Conservation (phyloP, 129 eudicot genomes). For the Ambrosia trifida region DNA sequence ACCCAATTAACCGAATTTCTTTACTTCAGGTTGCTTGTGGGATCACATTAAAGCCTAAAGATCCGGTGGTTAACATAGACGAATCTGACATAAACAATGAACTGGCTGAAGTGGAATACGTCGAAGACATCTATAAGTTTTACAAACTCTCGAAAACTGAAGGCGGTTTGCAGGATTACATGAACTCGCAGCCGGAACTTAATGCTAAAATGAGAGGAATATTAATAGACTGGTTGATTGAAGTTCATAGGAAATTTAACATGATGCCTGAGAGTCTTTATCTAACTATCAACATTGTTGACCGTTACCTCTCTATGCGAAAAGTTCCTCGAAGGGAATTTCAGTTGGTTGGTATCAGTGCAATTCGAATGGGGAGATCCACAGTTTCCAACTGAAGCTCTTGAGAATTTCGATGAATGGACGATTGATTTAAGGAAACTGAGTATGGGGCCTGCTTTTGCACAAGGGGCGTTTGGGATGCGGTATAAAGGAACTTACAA, state of each 20-base stretch:
- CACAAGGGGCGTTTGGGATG: slow-evolving; percentile 95
- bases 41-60: slow-evolving; percentile 50
- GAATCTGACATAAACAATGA: slow-evolving; percentile 63
- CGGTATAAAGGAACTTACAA: slow-evolving; percentile 82
- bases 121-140: slow-evolving; percentile 81
- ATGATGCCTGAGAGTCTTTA: slow-evolving; percentile 76
- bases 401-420: slow-evolving; percentile 86
- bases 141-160: slow-evolving; percentile 77
- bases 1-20: not conserved
- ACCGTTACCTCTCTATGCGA: slow-evolving; percentile 61
- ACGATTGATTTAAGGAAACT: slow-evolving; percentile 78
- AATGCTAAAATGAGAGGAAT: slow-evolving; percentile 78
- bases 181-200: slow-evolving; percentile 62
- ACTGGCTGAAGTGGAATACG: slow-evolving; percentile 78
- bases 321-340: slow-evolving; percentile 68
- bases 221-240: slow-evolving; percentile 82
- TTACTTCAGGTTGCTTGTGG: slow-evolving; percentile 70
- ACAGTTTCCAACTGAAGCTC: slow-evolving; percentile 66
- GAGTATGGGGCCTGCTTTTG: slow-evolving; percentile 86
- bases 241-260: slow-evolving; percentile 83
- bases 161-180: slow-evolving; percentile 58
- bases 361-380: too few relatives aligned
- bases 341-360: slow-evolving; percentile 78
- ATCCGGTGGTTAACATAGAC: slow-evolving; percentile 59
- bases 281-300: slow-evolving; percentile 68